A percentile compares a stretch with the other conserved stretches of the same genome.
Evolutionary conservation across 495 filamentous ascomycete genomes (phyloP).

Genomic region (Hypoxylon lenormandii): DNA sequence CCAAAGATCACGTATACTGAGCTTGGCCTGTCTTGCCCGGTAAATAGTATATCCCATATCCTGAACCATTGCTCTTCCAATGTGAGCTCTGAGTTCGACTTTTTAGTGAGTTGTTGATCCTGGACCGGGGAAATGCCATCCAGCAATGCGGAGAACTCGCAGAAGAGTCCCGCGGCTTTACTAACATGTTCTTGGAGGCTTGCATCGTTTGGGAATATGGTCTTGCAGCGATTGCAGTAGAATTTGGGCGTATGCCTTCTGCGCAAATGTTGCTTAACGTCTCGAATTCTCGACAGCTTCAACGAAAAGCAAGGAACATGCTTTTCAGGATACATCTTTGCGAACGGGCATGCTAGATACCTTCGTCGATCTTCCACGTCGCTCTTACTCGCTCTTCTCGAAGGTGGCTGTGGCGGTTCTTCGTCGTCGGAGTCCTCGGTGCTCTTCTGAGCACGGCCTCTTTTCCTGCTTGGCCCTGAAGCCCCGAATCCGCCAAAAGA

Average conservation of each 20-base stretch:
- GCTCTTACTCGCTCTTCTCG: background rate
- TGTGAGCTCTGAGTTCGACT: conserved; percentile 10
- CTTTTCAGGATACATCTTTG: conserved; percentile 29
- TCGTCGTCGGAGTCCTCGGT: conserved; percentile 8
- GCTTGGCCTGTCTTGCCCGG: conserved; percentile 9
- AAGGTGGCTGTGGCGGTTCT: conserved; percentile 1
- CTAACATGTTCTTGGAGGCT: conserved; percentile 10
- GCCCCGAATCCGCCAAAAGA: background rate
- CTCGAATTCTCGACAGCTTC: conserved; percentile 23
- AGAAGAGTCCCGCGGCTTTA: conserved; percentile 17
- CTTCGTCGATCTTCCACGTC: background rate
- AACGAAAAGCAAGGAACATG: conserved; percentile 35
- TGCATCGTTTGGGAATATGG: conserved; percentile 17
- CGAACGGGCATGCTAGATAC: conserved; percentile 40
- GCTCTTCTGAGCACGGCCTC: conserved; percentile 6
- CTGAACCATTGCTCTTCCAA: conserved; percentile 39
- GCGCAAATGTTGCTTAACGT: conserved; percentile 42
- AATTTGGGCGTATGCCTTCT: conserved; percentile 31
- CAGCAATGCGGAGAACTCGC: background rate
- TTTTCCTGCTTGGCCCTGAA: background rate
- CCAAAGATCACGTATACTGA: conserved; percentile 36
- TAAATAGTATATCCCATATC: conserved; percentile 45
- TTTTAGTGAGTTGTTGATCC: conserved; percentile 18
- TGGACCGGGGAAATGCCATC: conserved; percentile 29
- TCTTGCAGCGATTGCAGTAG: conserved; percentile 40